These are phyloP conservation scores for Zhuliangozyma blackwelliae DNA, from an alignment of 1,139 yeast species.

Conservation along the genomic window DNA sequence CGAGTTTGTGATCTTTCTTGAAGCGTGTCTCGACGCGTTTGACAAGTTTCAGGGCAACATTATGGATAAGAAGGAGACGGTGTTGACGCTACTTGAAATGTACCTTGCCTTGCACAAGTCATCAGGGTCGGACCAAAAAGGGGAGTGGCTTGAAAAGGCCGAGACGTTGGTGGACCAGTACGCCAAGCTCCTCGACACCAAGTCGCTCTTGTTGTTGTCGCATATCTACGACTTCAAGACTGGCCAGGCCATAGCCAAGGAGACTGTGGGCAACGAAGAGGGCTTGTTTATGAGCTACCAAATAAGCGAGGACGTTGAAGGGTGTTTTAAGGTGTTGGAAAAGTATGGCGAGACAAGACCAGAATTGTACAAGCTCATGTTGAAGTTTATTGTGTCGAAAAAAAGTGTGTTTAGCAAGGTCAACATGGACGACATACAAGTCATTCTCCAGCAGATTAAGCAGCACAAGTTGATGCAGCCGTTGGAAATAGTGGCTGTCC, in stretches of 20 bases:
- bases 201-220: conserved; percentile 60
- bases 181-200: conserved; percentile 47
- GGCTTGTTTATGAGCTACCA: conserved; percentile 65
- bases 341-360: conserved; percentile 61
- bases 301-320: conserved; percentile 52
- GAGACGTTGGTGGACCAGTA: conserved; percentile 43
- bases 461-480: conserved; percentile 61
- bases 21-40: conserved; percentile 82
- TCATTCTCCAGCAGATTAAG: conserved; percentile 52
- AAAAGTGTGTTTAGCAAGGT: conserved; percentile 50
- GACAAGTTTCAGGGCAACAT: conserved; percentile 70
- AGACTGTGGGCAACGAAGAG: conserved; percentile 49
- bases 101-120: conserved; percentile 59
- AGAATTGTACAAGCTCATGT: conserved; percentile 61
- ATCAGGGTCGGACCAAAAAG: conserved; percentile 13
- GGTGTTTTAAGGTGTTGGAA: conserved; percentile 53
- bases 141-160: conserved; percentile 66
- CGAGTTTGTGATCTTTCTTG: conserved; percentile 89
- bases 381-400: conserved; percentile 61
- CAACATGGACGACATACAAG: conserved; percentile 40
- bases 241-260: conserved; percentile 38
- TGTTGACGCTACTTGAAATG: conserved; percentile 77
- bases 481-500: conserved; percentile 66
- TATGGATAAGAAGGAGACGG: conserved; percentile 65
- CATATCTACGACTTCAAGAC: conserved; percentile 57